Percentiles rank a stretch among this genome's conserved stretches.
Conservation (phyloP, 2,329 filamentous ascomycete species). For the Hymenoscyphus fraxineus region DNA sequence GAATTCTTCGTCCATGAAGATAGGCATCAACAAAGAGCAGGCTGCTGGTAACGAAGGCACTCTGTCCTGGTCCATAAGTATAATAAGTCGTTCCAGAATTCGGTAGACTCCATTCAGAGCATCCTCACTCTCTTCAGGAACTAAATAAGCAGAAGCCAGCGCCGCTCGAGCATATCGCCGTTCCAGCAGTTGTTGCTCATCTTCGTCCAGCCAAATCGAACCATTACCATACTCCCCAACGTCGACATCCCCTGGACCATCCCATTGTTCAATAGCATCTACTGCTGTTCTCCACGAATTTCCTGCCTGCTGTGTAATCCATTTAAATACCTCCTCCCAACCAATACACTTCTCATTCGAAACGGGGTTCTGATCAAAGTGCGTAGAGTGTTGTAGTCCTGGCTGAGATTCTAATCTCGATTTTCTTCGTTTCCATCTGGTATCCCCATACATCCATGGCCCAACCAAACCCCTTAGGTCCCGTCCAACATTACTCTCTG, state of each 20-base stretch:
- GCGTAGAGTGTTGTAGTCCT: conserved; percentile 16
- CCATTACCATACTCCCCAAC: conserved; percentile 54
- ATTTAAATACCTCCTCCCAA: conserved; percentile 67
- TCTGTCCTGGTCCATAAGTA: conserved; percentile 57
- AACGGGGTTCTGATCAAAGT: conserved; percentile 26
- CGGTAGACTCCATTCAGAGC: conserved; percentile 58
- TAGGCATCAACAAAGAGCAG: conserved; percentile 44
- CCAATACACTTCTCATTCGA: conserved; percentile 47
- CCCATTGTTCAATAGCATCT: conserved; percentile 65
- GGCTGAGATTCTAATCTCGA: conserved; percentile 26
- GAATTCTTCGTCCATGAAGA: conserved; percentile 35
- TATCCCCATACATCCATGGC: conserved; percentile 68
- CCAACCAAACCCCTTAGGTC: conserved; percentile 66
- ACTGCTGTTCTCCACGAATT: conserved; percentile 60
- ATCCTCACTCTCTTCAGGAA: conserved; percentile 56
- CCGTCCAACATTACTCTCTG: conserved; percentile 44
- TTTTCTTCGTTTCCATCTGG: conserved; percentile 50
- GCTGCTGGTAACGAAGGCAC: conserved; percentile 49
- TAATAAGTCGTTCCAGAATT: conserved; percentile 56
- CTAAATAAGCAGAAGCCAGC: conserved; percentile 63
- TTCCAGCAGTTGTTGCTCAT: conserved; percentile 56
- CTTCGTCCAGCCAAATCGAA: conserved; percentile 55
- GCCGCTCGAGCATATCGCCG: conserved; percentile 63
- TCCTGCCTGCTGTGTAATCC: conserved; percentile 59
- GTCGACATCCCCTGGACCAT: conserved; percentile 68